These are phyloP conservation scores for Ziziphus jujuba DNA, from an alignment of 306 rosid species.

Conservation along the genomic window DNA sequence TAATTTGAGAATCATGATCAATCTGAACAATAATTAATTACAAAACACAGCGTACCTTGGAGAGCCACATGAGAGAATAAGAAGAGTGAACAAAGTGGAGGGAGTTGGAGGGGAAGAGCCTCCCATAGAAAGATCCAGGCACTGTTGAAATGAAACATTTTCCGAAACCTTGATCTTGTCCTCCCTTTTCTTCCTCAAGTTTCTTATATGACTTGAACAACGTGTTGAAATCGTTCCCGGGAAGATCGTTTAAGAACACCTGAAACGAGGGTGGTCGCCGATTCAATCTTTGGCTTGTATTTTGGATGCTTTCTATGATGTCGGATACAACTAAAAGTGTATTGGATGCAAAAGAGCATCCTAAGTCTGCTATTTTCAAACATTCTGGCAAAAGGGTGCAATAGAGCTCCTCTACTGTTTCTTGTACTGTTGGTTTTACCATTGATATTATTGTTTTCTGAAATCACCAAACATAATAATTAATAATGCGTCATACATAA, in stretches of 20 bases:
- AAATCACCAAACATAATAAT: no score
- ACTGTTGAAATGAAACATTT: constrained; percentile 38
- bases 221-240: constrained; percentile 48
- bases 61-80: constrained; percentile 42
- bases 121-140: constrained; percentile 52
- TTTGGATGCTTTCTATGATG: neutral
- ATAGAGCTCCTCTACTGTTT: constrained; percentile 18
- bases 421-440: constrained; percentile 23
- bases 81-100: constrained; percentile 45
- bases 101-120: constrained; percentile 43
- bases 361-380: constrained; percentile 41
- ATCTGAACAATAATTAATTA: no score
- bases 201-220: constrained; percentile 18
- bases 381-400: constrained; percentile 7
- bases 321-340: constrained; percentile 14
- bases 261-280: constrained; percentile 19
- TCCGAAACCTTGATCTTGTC: neutral
- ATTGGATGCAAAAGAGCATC: constrained; percentile 42
- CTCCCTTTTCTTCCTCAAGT: neutral
- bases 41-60: no score
- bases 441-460: constrained; percentile 1
- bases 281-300: neutral
- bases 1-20: no score
- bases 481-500: no score
- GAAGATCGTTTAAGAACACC: constrained; percentile 46